Base-by-base conservation (phyloP, 225 moss, liverwort and hornwort species). In the Asterella californica region DNA sequence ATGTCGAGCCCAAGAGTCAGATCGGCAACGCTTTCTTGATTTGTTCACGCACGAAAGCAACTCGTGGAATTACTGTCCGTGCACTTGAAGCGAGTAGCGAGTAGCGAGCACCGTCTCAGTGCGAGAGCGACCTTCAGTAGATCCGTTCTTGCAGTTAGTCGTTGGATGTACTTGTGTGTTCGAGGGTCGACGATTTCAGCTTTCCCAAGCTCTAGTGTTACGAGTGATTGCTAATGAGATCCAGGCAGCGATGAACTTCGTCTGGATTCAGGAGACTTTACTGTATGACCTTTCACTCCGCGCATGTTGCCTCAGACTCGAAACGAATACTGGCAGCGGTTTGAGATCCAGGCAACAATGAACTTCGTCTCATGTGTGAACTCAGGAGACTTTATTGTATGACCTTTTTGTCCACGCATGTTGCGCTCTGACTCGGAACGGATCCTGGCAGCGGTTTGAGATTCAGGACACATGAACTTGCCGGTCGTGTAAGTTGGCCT, bases 391-490 rank as follows among this genome's bases (percentile, higher is more conserved):
- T 15, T 67, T 5, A 29, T 12, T 67, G 34, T 61, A 67, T 67
- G 67, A 67, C 33, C 17, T 36, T 34, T 34, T 67, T 36, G 34
- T 67, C 34, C 33, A 32, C 34, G 67, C 32, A 67, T 17, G 33
- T 36, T 67, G 33, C 30, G 34, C 33, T 33, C 67, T 67, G 67
- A 32, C 36, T 36, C 17, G 67, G 17, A 67, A 34, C n/a, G 14
- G 15, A 67, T 67, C 12, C 67, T 67, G 36, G 10, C 67, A 34
- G 33, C 67, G 15, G 33, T 33, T 67, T 67, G 36, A 67, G 34
- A 67, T 33, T 33, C 33, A 67, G 67, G 34, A 67, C 67, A 67
- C 34, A 67, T 67, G 67, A 67, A 67, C 67, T 67, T 67, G 34
- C 67, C 67, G 9, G 67, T 67, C 67, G 67, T 67, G 67, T 67